Conservation (phyloP, 441 rosid genomes). For the Brassica balearica region DNA sequence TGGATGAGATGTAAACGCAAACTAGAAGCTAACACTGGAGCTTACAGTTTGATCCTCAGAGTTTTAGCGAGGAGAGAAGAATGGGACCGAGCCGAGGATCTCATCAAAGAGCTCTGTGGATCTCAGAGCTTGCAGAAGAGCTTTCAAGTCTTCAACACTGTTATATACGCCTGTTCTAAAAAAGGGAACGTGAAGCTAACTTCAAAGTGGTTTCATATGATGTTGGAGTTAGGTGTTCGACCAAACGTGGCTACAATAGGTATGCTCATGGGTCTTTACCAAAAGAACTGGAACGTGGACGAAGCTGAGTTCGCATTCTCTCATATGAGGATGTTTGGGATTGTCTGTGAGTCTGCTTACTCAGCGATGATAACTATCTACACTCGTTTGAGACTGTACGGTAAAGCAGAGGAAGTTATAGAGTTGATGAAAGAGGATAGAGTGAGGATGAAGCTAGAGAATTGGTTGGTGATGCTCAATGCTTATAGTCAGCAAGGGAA, state of each 20-base stretch:
- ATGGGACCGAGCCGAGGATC: slow-evolving; percentile 70
- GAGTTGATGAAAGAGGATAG: slow-evolving; percentile 60
- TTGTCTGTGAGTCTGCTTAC: slow-evolving; percentile 84
- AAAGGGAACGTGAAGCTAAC: slow-evolving; percentile 58
- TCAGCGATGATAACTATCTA: slow-evolving; percentile 88
- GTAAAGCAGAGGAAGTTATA: slow-evolving; percentile 79
- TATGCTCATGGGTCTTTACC: slow-evolving; percentile 85
- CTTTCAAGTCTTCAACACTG: slow-evolving; percentile 74
- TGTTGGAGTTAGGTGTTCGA: slow-evolving; percentile 68
- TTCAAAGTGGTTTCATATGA: slow-evolving; percentile 77
- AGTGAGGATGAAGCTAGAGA: slow-evolving; percentile 63
- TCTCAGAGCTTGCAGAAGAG: slow-evolving; percentile 48
- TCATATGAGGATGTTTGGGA: slow-evolving; percentile 66
- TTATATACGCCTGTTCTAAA: slow-evolving; percentile 70
- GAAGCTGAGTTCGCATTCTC: slow-evolving; percentile 78
- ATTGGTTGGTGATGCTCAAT: slow-evolving; percentile 88
- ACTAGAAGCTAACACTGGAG: slow-evolving; percentile 59
- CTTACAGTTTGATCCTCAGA: slow-evolving; percentile 77
- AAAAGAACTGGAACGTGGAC: slow-evolving; percentile 72
- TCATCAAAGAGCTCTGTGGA: slow-evolving; percentile 52
- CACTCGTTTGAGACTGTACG: slow-evolving; percentile 72
- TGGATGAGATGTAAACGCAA: slow-evolving; percentile 84
- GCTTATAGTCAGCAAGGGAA: slow-evolving; percentile 84
- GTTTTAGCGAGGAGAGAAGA: slow-evolving; percentile 73
- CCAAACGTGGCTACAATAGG: slow-evolving; percentile 88